A percentile compares a stretch with the other conserved stretches of the same genome.
These are phyloP conservation scores for Delonix regia DNA, from an alignment of 306 rosid genomes.

Conservation along the genomic window DNA sequence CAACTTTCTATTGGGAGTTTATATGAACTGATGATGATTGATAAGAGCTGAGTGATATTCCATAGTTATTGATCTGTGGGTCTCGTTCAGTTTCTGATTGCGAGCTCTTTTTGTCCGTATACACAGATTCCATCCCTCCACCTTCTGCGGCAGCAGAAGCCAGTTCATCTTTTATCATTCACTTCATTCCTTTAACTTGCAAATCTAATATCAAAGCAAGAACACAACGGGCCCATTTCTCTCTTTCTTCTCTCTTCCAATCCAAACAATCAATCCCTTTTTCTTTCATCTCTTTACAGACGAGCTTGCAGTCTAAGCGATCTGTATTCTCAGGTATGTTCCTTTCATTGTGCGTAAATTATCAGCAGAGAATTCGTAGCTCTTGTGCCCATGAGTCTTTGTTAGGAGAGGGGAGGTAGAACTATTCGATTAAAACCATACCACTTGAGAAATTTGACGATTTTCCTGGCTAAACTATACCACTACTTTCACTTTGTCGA, in stretches of 20 bases:
- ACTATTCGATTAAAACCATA: too few relatives aligned
- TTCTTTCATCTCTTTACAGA: background rate
- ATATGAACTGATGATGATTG: background rate
- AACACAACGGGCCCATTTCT: background rate
- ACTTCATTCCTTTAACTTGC: background rate
- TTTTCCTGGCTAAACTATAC: background rate
- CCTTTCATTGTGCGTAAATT: background rate
- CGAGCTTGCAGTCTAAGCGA: background rate
- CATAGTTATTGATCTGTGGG: background rate
- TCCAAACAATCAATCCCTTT: background rate
- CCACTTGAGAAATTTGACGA: background rate
- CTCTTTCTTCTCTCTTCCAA: background rate
- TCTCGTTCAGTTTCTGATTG: background rate
- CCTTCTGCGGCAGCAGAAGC: background rate
- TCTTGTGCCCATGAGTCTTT: background rate
- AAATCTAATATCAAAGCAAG: background rate
- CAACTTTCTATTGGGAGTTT: background rate
- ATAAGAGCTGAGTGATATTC: background rate
- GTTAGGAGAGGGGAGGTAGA: too few relatives aligned
- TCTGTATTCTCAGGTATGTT: background rate
- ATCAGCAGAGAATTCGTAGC: background rate
- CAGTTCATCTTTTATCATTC: slow-evolving; percentile 1
- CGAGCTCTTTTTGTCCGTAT: background rate
- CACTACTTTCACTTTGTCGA: background rate
- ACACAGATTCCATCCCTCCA: background rate